Percentiles rank a stretch among this genome's conserved stretches.
phyloP scores from a whole-genome alignment of 1,284 basidiomycete genomes.

The Gomphus bonarii region DNA sequence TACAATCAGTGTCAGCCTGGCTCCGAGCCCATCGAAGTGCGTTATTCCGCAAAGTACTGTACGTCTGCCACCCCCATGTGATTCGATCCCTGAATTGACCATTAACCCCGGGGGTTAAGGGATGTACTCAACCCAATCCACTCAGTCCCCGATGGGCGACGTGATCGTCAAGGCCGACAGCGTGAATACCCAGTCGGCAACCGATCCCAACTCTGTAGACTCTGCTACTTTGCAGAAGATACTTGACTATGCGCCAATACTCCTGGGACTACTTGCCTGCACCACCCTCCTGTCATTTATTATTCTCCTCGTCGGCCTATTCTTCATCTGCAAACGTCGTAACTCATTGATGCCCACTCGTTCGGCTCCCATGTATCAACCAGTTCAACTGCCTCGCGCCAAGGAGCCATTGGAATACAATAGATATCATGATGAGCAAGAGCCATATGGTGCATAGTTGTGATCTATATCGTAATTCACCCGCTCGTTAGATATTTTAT shows the following conservation, averaged over 20 bases:
- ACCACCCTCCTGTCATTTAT: background rate
- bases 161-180: background rate
- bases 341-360: background rate
- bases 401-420: background rate
- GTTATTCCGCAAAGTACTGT: background rate
- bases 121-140: background rate
- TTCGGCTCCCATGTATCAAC: background rate
- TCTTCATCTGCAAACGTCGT: background rate
- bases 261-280: background rate
- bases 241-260: background rate
- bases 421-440: conserved; percentile 1
- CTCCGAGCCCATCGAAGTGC: background rate
- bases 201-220: background rate
- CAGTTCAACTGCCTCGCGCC: conserved; percentile 5
- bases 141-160: too few species aligned
- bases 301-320: background rate
- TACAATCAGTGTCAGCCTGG: background rate
- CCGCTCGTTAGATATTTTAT: background rate
- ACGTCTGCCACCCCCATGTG: background rate
- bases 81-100: background rate
- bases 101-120: background rate
- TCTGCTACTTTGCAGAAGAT: background rate
- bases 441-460: background rate
- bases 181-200: background rate
- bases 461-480: background rate